Base-by-base conservation (phyloP, 768 basidiomycete species). In the Termitomyces sp. region DNA sequence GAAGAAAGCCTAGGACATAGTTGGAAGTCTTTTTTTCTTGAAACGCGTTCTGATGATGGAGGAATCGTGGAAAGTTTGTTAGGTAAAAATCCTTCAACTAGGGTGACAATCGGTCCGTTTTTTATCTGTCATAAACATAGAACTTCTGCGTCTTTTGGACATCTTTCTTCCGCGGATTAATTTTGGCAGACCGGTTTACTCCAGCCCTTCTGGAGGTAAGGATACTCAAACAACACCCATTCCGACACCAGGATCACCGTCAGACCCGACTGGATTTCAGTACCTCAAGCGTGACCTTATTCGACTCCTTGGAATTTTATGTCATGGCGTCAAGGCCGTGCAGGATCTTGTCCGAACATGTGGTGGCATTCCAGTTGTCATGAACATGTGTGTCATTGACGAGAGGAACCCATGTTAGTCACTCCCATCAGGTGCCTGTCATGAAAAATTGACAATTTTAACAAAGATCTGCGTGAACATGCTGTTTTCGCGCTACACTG, bases 351-450 rank as follows among this genome's bases (percentile, higher is more conserved):
- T 87, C 42, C 80, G 94, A 50, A 70, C 70, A 36, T 83, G 79
- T 61, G 88, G 83, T 24, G 94, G 94, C 47, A 84, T 97, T 58
- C 80, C 86, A 53, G 81, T 92, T 47, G 79, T 96, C 18, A 85
- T 97, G 83, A 90, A 88, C 66, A 77, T 94, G 72, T 95, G 93
- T 70, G 90, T 92, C 18, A 76, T 93, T 28, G 94, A 98, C 68
- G 94, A 94, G 64, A 75, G 87, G 57, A 97, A 95, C 71, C 94
- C 94, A 40, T 94, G 94, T 96, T 69, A 72, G 94, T 84, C 49
- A 57, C 65, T 44, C 30, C 52, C 54, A 53, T 59, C 55, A 47
- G 14, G 28, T 58, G 59, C 13, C 50, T 57, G 64, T 49, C 20
- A 45, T 53, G 43, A 55, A 35, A n/a, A 48, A 55, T 44, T 59